Percentiles rank a stretch among this genome's conserved stretches.
These are phyloP conservation scores for Grammothele lineata DNA, from an alignment of 768 basidiomycete genomes.

Conservation along the genomic window DNA sequence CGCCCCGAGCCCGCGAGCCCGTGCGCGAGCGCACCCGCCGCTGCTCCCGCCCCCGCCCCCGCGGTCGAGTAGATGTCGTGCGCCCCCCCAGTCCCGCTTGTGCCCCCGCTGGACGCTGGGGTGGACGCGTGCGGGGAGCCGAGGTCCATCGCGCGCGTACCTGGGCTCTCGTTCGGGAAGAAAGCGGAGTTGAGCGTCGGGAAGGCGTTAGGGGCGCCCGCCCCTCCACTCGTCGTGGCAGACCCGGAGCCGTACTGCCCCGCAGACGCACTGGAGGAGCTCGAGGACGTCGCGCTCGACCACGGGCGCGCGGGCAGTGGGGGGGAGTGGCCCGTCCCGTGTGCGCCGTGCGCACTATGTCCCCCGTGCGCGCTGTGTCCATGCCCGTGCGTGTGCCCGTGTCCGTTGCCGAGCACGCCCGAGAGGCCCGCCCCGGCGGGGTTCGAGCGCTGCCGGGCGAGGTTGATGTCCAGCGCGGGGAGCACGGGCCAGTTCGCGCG, in stretches of 20 bases:
- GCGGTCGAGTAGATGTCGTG: too few species aligned
- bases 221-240: background rate
- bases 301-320: slow-evolving; percentile 20
- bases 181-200: slow-evolving; percentile 57
- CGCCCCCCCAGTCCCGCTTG: background rate
- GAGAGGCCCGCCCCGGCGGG: background rate
- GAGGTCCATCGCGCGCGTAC: slow-evolving; percentile 29
- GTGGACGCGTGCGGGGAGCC: slow-evolving; percentile 30
- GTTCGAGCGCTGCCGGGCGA: slow-evolving; percentile 11
- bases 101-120: slow-evolving; percentile 17
- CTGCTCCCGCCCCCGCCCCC: background rate
- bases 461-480: slow-evolving; percentile 21
- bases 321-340: slow-evolving; percentile 22
- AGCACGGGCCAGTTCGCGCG: slow-evolving; percentile 19
- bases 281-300: slow-evolving; percentile 21
- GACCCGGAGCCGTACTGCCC: background rate
- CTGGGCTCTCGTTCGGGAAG: slow-evolving; percentile 39
- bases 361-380: too few species aligned
- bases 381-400: background rate
- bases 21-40: too few species aligned
- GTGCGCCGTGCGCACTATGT: too few species aligned
- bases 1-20: too few species aligned
- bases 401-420: background rate
- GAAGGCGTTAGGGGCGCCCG: slow-evolving; percentile 25
- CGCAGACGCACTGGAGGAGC: slow-evolving; percentile 16